phyloP scores from a whole-genome alignment of 1,139 yeast species.

The Hemisphaericaspora xylofermentans region DNA sequence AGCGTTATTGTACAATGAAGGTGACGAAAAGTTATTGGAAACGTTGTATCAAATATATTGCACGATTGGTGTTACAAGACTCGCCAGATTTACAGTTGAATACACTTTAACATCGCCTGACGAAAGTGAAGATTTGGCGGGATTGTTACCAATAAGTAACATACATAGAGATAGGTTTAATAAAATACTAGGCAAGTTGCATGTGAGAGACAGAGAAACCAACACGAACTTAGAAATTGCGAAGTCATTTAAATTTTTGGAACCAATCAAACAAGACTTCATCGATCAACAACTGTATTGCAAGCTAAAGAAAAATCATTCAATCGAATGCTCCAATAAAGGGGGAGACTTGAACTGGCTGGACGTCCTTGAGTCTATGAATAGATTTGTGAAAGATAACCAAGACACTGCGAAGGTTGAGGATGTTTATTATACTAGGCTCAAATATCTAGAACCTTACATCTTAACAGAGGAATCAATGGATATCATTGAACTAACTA shows the following conservation, averaged over 20 bases:
- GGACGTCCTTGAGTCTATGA: slow-evolving; percentile 29
- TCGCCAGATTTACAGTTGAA: slow-evolving; percentile 67
- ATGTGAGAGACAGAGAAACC: background rate
- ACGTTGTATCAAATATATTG: slow-evolving; percentile 49
- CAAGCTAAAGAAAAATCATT: slow-evolving; percentile 3
- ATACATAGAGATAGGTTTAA: background rate
- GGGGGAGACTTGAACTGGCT: slow-evolving; percentile 19
- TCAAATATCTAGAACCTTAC: slow-evolving; percentile 50
- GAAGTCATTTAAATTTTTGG: slow-evolving; percentile 23
- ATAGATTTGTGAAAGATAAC: slow-evolving; percentile 26
- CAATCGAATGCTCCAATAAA: slow-evolving; percentile 15
- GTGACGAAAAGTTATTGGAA: slow-evolving; percentile 54
- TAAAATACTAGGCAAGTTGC: slow-evolving; percentile 1
- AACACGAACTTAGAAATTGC: background rate
- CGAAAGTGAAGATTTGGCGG: slow-evolving; percentile 47
- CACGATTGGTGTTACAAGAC: slow-evolving; percentile 46
- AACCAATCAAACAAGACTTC: slow-evolving; percentile 30
- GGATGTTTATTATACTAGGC: slow-evolving; percentile 33
- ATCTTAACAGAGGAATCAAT: slow-evolving; percentile 46
- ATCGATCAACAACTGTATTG: slow-evolving; percentile 18
- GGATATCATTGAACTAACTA: slow-evolving; percentile 35
- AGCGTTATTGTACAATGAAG: slow-evolving; percentile 61
- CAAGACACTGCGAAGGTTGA: slow-evolving; percentile 35
- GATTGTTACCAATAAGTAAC: slow-evolving; percentile 28
- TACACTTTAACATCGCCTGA: slow-evolving; percentile 50